Percentiles rank a stretch among this genome's conserved stretches.
These are phyloP conservation scores for Antitrichia curtipendula DNA, from an alignment of 225 moss, liverwort and hornwort genomes.

Conservation along the genomic window DNA sequence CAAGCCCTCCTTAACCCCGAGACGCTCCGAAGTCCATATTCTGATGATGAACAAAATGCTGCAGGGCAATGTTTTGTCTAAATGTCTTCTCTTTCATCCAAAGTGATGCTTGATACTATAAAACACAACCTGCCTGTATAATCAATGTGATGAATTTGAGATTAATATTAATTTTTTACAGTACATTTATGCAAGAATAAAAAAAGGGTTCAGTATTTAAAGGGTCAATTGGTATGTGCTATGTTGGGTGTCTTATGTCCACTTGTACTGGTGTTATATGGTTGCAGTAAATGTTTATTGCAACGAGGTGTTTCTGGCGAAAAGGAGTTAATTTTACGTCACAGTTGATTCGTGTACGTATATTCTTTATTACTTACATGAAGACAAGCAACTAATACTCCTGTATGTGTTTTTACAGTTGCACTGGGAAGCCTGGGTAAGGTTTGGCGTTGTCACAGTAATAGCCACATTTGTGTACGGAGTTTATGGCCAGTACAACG, in stretches of 20 bases:
- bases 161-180: background rate
- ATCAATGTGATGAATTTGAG: background rate
- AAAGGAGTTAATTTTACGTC: background rate
- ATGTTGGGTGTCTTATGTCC: background rate
- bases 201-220: background rate
- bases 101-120: background rate
- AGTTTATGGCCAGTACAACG: constrained; percentile 69
- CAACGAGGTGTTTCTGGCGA: background rate
- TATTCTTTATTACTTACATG: background rate
- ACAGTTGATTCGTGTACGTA: background rate
- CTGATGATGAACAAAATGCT: background rate
- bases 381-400: background rate
- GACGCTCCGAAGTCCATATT: background rate
- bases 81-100: background rate
- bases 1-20: background rate
- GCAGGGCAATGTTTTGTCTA: background rate
- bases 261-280: background rate
- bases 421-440: constrained; percentile 94
- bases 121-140: background rate
- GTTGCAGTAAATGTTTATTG: no score
- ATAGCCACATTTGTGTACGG: constrained; percentile 64
- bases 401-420: constrained; percentile 34
- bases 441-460: constrained; percentile 64
- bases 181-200: background rate
- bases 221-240: background rate